Evolutionary conservation across 148 eudicot species (phyloP).

Genomic region (Rheum nobile): DNA sequence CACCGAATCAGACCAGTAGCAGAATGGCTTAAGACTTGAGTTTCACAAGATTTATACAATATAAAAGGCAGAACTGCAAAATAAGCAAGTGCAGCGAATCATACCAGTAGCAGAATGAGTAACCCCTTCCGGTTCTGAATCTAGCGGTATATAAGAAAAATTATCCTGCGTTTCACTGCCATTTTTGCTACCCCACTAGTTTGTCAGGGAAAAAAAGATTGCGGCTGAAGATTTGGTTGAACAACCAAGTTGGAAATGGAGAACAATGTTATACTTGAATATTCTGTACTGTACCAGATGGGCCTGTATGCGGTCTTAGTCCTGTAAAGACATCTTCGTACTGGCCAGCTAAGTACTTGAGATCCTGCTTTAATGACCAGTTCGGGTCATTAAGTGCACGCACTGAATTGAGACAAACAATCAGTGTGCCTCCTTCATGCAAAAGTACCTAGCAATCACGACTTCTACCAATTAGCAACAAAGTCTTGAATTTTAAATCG

Average conservation of each 20-base stretch:
- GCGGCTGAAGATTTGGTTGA: background rate
- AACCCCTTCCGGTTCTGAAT: background rate
- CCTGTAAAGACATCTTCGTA: conserved; percentile 14
- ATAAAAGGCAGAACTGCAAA: background rate
- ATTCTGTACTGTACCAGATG: background rate
- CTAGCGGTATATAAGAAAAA: background rate
- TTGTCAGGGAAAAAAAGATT: background rate
- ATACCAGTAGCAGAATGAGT: background rate
- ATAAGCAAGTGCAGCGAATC: background rate
- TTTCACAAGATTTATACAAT: too few species aligned
- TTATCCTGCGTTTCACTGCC: background rate
- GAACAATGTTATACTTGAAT: background rate
- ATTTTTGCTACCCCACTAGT: background rate
- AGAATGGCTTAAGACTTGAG: background rate
- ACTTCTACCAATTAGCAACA: background rate
- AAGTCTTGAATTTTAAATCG: background rate
- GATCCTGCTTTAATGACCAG: conserved; percentile 56
- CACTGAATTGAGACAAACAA: conserved; percentile 86
- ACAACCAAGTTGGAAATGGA: background rate
- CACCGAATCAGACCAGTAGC: background rate
- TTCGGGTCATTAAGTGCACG: conserved; percentile 67
- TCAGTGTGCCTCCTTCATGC: conserved; percentile 92
- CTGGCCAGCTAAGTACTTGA: conserved; percentile 26
- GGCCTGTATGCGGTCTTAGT: background rate
- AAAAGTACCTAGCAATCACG: conserved; percentile 63